phyloP scores from a whole-genome alignment of 257 asterid species.

The Solanum lignicaule region DNA sequence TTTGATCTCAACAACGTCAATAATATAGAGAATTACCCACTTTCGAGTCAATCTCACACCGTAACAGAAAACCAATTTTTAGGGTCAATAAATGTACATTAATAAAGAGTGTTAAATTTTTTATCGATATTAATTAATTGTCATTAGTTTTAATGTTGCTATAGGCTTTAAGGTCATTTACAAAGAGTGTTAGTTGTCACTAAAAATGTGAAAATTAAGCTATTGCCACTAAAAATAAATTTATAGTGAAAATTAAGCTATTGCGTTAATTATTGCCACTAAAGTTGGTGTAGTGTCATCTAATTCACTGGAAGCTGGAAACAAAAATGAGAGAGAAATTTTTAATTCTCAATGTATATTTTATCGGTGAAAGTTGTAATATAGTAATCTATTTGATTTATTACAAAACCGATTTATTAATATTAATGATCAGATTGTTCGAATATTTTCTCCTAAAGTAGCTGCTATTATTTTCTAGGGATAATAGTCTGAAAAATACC shows the following conservation, averaged over 20 bases:
- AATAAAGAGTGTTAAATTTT: rapidly evolving
- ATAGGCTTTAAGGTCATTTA: background rate
- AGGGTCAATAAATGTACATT: rapidly evolving
- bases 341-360: background rate
- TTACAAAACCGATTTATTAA: background rate
- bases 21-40: background rate
- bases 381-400: background rate
- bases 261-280: background rate
- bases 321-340: background rate
- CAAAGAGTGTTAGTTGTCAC: rapidly evolving
- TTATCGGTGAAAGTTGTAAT: background rate
- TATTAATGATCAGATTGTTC: background rate
- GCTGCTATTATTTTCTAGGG: background rate
- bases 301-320: background rate
- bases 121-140: too few relatives aligned
- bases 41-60: background rate
- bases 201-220: rapidly evolving
- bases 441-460: background rate
- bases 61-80: too few relatives aligned
- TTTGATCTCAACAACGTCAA: background rate
- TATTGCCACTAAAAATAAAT: too few relatives aligned
- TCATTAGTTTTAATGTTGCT: too few relatives aligned
- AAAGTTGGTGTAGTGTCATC: background rate
- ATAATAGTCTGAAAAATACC: too few relatives aligned
- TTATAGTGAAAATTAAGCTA: rapidly evolving